phyloP scores from a whole-genome alignment of 495 filamentous ascomycete species.

The Diplogelasinospora grovesii region DNA sequence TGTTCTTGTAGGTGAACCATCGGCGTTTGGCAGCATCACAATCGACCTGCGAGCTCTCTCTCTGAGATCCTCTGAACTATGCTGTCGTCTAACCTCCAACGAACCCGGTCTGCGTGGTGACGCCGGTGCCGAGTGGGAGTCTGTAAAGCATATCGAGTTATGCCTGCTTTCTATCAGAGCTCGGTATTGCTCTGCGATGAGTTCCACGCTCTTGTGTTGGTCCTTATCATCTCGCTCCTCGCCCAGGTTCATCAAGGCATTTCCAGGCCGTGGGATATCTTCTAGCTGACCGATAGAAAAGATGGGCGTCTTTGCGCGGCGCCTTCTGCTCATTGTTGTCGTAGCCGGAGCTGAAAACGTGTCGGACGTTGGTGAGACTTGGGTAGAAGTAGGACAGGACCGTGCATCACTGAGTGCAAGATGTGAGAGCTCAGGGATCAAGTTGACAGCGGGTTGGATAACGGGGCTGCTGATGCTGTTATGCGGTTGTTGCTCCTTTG shows the following conservation, averaged over 20 bases:
- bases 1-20: conserved; percentile 18
- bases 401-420: conserved; percentile 22
- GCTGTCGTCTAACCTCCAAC: conserved; percentile 3
- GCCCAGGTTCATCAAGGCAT: conserved; percentile 8
- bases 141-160: conserved; percentile 12
- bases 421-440: conserved; percentile 36
- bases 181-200: conserved; percentile 41
- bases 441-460: conserved; percentile 13
- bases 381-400: conserved; percentile 2
- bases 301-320: conserved; percentile 41
- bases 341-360: conserved; percentile 10
- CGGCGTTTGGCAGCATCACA: background rate
- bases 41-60: too few species aligned
- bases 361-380: conserved; percentile 3
- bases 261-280: conserved; percentile 14
- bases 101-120: conserved; percentile 14
- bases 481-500: too few species aligned
- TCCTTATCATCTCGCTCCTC: conserved; percentile 5
- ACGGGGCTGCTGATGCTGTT: too few species aligned
- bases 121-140: conserved; percentile 17
- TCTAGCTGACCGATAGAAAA: conserved; percentile 37
- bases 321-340: conserved; percentile 21
- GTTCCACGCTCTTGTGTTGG: conserved; percentile 31
- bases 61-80: conserved; percentile 12
- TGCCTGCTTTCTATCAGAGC: conserved; percentile 34